Base-by-base conservation (phyloP, 768 basidiomycete species). In the Kondoa subrosea region DNA sequence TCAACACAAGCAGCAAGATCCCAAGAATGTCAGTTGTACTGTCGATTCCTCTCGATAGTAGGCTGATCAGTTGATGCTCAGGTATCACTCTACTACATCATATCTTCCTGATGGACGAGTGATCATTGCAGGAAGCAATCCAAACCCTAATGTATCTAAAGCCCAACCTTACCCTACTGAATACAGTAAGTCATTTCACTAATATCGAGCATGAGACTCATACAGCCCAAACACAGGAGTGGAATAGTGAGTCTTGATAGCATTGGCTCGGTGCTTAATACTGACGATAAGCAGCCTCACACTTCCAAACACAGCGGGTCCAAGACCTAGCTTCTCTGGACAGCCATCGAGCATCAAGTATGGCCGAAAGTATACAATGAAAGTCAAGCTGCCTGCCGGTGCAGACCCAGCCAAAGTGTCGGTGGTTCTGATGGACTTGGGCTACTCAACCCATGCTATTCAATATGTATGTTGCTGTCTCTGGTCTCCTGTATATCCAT, bases 21-120 rank as follows among this genome's bases (percentile, higher is more conserved):
- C 83, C 86, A 31, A 80, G 89, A 63, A 82, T 91, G 82, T n/a
- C n/a, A n/a, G n/a, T n/a, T n/a, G n/a, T n/a, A n/a, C n/a, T n/a
- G n/a, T n/a, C n/a, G n/a, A n/a, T n/a, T n/a, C n/a, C n/a, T n/a
- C n/a, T n/a, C n/a, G n/a, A n/a, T n/a, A n/a, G n/a, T n/a, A n/a
- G n/a, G n/a, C n/a, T n/a, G 88, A 64, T 72, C 90, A 76, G n/a
- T n/a, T n/a, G n/a, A n/a, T n/a, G n/a, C n/a, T n/a, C n/a, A n/a
- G n/a, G n/a, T 91, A 78, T 88, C 93, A 97, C 78, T 93, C 91
- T 0, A 83, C 84, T 0, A 91, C 90, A 4, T 82, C 93, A n/a
- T 82, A 95, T 31, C 83, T 96, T 17, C 86, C 90, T 12, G 91
- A 81, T 69, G 88, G 83, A 0, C 88, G 87, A 1, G 85, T 97